Evolutionary conservation across 768 basidiomycete species (phyloP), one percentile per base, ranked within the genome.

Genomic region (Termitomyces sp.): DNA sequence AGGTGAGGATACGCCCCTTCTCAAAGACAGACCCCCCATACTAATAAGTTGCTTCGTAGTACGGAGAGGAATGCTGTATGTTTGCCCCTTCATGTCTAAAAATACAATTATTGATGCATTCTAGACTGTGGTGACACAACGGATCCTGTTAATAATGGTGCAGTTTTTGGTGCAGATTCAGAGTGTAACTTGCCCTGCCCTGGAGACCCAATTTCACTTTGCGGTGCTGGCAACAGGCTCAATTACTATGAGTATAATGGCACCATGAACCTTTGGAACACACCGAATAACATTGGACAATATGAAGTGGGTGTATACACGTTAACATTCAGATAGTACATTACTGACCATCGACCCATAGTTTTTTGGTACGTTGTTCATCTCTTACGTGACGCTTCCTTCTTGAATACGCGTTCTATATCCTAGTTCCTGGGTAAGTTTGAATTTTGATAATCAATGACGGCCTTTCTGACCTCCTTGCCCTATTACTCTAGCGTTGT

Each of bases 41-140:
- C 37, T 52, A 14, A 52, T 13, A 27, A 1, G 7, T 30, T 30
- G 26, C 12, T 26, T 40, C 36, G 18, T 64, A 87, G 72, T 89
- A 77, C 52, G 86, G 82, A 14, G 66, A 85, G 60, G 86, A 91
- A 65, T 93, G 90, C 75, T 91, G 88, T 89, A 64, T 66, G 87
- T 30, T 78, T 3, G 47, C 20, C 14, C 27, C 18, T 7, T 44
- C n/a, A 40, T 30, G 26, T n/a, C 26, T 34, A 12, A 2, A 2
- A 12, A 3, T n/a, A 47, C 7, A 52, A 16, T 37, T 36, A 13
- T 42, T 55, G 33, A 57, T 32, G 42, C 57, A 6, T 56, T 44
- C 6, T 48, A 90, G 89, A 82, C 69, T 91, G 91, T 55, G 90
- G 91, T 53, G 91, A 92, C 67, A 64, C 78, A 8, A 70, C 71